A percentile compares a stretch with the other conserved stretches of the same genome.
phyloP scores from a whole-genome alignment of 208 protist genomes.

The Angomonas ambiguus region DNA sequence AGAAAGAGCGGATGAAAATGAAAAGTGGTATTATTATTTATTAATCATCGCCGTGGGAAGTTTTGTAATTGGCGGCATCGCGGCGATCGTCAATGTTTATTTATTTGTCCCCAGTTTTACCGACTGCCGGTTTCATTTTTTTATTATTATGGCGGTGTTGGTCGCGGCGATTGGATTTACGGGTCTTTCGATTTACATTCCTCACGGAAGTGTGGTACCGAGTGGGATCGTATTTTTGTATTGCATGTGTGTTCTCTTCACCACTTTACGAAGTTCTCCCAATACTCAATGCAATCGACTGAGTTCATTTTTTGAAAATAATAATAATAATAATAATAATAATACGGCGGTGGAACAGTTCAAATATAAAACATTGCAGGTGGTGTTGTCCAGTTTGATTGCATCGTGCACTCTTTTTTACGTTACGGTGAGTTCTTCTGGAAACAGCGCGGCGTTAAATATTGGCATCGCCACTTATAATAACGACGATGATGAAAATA shows the following conservation, averaged over 20 bases:
- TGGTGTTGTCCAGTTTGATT: conserved; percentile 51
- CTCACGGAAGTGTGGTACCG: conserved; percentile 88
- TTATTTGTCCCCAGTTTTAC: conserved; percentile 72
- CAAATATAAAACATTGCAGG: conserved; percentile 15
- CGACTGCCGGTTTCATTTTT: conserved; percentile 84
- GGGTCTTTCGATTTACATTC: conserved; percentile 76
- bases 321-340: conserved; percentile 4
- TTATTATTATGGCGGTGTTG: conserved; percentile 75
- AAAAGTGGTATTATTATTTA: conserved; percentile 88
- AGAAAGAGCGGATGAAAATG: conserved; percentile 66
- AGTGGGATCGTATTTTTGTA: conserved; percentile 91
- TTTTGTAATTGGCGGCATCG: conserved; percentile 40
- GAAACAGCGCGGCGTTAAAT: conserved; percentile 50
- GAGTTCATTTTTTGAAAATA: conserved; percentile 12
- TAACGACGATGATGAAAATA: conserved; percentile 45
- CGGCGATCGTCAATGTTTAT: conserved; percentile 53
- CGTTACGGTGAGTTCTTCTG: conserved; percentile 68
- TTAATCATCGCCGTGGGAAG: conserved; percentile 43
- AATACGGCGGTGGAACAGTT: conserved; percentile 24
- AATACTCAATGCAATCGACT: conserved; percentile 70
- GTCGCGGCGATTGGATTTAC: conserved; percentile 75
- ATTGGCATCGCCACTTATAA: conserved; percentile 53
- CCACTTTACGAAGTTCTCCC: conserved; percentile 66
- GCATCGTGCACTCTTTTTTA: conserved; percentile 72
- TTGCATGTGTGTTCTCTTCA: conserved; percentile 79